Evolutionary conservation across 768 basidiomycete species (phyloP).

Genomic region (Mycena belliarum): DNA sequence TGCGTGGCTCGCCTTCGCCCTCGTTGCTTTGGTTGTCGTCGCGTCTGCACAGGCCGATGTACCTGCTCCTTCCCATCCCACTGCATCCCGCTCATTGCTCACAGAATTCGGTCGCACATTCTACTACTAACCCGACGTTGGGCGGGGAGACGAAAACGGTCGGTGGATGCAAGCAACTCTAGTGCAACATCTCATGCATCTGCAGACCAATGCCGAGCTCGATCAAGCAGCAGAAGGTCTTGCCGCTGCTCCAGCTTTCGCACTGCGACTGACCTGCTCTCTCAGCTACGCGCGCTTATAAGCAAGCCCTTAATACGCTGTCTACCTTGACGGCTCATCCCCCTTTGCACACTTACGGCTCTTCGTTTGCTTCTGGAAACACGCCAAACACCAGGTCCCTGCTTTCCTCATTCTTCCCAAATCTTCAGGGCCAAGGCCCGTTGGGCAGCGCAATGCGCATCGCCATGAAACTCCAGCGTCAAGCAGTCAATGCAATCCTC

Average conservation of each 20-base stretch:
- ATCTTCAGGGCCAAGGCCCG: slow-evolving; percentile 75
- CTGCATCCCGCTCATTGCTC: neutral
- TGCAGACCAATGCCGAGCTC: slow-evolving; percentile 34
- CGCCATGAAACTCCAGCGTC: slow-evolving; percentile 62
- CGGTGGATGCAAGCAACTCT: neutral
- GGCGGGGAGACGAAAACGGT: slow-evolving; percentile 14
- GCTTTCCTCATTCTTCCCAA: slow-evolving; percentile 68
- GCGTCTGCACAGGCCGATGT: slow-evolving; percentile 45
- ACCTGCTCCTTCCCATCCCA: slow-evolving; percentile 5
- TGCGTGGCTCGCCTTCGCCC: slow-evolving; percentile 63
- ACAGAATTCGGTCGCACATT: slow-evolving; percentile 2
- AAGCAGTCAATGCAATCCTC: slow-evolving; percentile 47
- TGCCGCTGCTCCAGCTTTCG: neutral
- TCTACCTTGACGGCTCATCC: slow-evolving; percentile 63
- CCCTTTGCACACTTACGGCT: slow-evolving; percentile 56
- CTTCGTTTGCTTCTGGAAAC: slow-evolving; percentile 44
- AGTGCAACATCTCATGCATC: slow-evolving; percentile 4
- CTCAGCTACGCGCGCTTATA: slow-evolving; percentile 72
- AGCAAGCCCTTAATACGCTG: slow-evolving; percentile 70
- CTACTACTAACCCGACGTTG: slow-evolving; percentile 2
- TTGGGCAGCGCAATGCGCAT: slow-evolving; percentile 72
- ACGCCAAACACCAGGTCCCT: slow-evolving; percentile 48
- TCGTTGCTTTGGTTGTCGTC: slow-evolving; percentile 51
- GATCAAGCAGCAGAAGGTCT: slow-evolving; percentile 57
- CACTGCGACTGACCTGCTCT: neutral